Percentiles rank a stretch among this genome's conserved stretches.
Conservation (phyloP, 2,329 filamentous ascomycete genomes). For the Beauveria bassiana region DNA sequence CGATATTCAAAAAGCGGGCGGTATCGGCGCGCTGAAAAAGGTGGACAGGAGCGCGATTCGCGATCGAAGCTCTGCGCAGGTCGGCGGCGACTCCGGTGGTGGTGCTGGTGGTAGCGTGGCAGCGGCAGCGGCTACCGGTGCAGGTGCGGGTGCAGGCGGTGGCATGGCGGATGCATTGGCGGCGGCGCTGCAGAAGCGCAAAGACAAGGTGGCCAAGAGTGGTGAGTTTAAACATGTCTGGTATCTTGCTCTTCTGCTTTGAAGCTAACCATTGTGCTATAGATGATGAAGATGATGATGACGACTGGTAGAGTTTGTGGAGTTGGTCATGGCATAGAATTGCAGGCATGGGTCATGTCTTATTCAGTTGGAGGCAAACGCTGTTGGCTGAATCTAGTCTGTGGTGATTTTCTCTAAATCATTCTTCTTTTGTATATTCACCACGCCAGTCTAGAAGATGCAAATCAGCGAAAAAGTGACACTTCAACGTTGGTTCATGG, state of each 20-base stretch:
- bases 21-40: slow-evolving; percentile 64
- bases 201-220: slow-evolving; percentile 89
- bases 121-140: slow-evolving; percentile 40
- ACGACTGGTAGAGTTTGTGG: slow-evolving; percentile 53
- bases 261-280: slow-evolving; percentile 13
- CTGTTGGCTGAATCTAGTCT: background rate
- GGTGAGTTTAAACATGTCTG: slow-evolving; percentile 55
- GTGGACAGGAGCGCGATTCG: slow-evolving; percentile 62
- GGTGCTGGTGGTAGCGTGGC: slow-evolving; percentile 45
- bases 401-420: background rate
- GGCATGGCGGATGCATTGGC: slow-evolving; percentile 78
- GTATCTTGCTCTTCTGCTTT: background rate
- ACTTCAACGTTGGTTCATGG: background rate
- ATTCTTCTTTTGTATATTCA: slow-evolving; percentile 1
- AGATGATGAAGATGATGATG: slow-evolving; percentile 74
- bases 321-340: background rate
- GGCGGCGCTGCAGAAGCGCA: slow-evolving; percentile 70
- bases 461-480: background rate
- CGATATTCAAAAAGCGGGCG: slow-evolving; percentile 64
- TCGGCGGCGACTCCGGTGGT: slow-evolving; percentile 42
- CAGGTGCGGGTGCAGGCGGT: slow-evolving; percentile 41
- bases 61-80: slow-evolving; percentile 59
- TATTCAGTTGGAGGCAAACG: background rate
- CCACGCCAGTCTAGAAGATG: background rate
- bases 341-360: background rate